Percentiles rank a stretch among this genome's conserved stretches.
phyloP scores from a whole-genome alignment of 805 yeast species.

The Metschnikowia matae region DNA sequence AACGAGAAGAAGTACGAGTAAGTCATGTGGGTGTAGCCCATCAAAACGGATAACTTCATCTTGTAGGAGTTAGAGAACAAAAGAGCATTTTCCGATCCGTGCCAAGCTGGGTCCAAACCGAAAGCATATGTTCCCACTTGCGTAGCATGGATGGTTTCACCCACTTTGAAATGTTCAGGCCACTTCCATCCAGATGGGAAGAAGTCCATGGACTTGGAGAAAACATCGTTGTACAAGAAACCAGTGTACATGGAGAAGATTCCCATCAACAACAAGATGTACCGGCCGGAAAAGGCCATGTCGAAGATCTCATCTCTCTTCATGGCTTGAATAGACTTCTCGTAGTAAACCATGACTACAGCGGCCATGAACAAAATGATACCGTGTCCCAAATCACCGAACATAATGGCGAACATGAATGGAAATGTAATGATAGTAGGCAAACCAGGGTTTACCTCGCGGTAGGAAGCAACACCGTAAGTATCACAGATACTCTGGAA shows the following conservation, averaged over 20 bases:
- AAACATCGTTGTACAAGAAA: slow-evolving; percentile 85
- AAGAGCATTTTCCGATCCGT: slow-evolving; percentile 89
- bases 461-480: slow-evolving; percentile 88
- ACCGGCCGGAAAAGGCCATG: slow-evolving; percentile 94
- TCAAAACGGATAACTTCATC: slow-evolving; percentile 91
- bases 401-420: slow-evolving; percentile 98
- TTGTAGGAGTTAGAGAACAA: slow-evolving; percentile 92
- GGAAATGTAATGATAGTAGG: slow-evolving; percentile 96
- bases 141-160: slow-evolving; percentile 65
- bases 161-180: slow-evolving; percentile 71
- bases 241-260: slow-evolving; percentile 94
- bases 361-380: slow-evolving; percentile 76
- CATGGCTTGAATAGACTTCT: slow-evolving; percentile 60
- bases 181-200: slow-evolving; percentile 92
- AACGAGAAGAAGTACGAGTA: slow-evolving; percentile 83
- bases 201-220: slow-evolving; percentile 84
- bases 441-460: slow-evolving; percentile 93
- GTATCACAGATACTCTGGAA: slow-evolving; percentile 94
- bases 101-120: slow-evolving; percentile 96
- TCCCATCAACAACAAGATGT: slow-evolving; percentile 90
- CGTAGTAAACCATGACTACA: slow-evolving; percentile 64
- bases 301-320: slow-evolving; percentile 91
- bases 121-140: slow-evolving; percentile 68
- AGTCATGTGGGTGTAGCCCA: slow-evolving; percentile 95
- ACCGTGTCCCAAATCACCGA: slow-evolving; percentile 98